Percentiles rank a stretch among this genome's conserved stretches.
Conservation (phyloP, 768 basidiomycete genomes). For the Kwoniella sp. region DNA sequence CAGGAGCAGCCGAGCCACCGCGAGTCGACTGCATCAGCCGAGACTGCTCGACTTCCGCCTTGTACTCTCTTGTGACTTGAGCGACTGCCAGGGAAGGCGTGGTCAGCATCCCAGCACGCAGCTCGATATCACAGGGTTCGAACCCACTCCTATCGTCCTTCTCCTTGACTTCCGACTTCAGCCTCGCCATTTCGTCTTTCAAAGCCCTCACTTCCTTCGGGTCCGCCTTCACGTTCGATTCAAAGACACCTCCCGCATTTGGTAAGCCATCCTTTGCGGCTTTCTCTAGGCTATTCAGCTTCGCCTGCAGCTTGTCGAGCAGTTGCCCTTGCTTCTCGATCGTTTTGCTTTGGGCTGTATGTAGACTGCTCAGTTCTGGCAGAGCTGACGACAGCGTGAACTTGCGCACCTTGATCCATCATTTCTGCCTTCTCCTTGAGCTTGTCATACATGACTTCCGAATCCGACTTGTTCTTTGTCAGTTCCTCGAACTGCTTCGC, state of each 20-base stretch:
- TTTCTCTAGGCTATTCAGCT: no score
- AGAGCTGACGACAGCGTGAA: no score
- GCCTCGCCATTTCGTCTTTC: constrained; percentile 31
- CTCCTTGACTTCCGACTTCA: constrained; percentile 15
- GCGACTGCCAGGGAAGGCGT: no score
- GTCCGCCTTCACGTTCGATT: constrained; percentile 17
- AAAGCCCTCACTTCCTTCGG: constrained; percentile 37
- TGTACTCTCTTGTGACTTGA: constrained; percentile 34
- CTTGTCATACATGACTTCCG: constrained; percentile 35
- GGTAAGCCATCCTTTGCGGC: neutral
- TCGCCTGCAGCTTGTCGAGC: neutral
- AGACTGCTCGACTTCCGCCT: constrained; percentile 41
- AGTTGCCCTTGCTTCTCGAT: constrained; percentile 27
- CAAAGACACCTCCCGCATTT: neutral
- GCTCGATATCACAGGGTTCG: neutral
- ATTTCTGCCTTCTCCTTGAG: constrained; percentile 38
- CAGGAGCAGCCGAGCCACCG: neutral
- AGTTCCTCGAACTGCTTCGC: constrained; percentile 45
- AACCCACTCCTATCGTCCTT: constrained; percentile 42
- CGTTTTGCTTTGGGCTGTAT: no score
- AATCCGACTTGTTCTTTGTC: constrained; percentile 24
- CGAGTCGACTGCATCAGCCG: constrained; percentile 20
- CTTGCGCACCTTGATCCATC: constrained; percentile 35
- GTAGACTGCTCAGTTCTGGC: no score
- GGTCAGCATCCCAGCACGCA: neutral